Evolutionary conservation across 495 filamentous ascomycete species (phyloP).

Genomic region (Hyaloscypha variabilis): DNA sequence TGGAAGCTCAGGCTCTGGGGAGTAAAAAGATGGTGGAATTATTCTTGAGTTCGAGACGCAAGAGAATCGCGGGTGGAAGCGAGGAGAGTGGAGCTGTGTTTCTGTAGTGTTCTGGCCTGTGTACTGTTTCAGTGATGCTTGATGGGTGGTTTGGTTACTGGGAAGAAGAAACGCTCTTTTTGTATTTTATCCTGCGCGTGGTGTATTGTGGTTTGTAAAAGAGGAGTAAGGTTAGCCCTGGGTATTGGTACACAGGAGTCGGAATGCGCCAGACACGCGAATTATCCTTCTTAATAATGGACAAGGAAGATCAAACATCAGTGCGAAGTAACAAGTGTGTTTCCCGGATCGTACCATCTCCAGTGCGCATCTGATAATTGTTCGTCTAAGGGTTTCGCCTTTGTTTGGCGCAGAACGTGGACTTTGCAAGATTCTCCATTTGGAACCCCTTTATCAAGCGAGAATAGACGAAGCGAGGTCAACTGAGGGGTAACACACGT

Average conservation of each 20-base stretch:
- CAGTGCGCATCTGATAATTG: no score
- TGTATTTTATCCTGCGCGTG: neutral
- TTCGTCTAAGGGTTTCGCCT: no score
- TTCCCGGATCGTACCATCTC: no score
- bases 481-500: no score
- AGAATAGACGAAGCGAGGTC: no score
- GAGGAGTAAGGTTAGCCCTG: neutral
- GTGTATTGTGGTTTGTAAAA: neutral
- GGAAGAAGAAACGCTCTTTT: neutral
- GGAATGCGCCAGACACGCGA: neutral
- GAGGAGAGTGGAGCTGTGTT: slow-evolving; percentile 25
- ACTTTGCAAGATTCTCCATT: no score
- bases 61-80: slow-evolving; percentile 39
- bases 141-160: neutral
- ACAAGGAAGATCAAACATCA: neutral
- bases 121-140: neutral
- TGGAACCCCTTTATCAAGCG: no score
- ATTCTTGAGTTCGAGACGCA: slow-evolving; percentile 58
- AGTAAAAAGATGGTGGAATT: slow-evolving; percentile 63
- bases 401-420: no score
- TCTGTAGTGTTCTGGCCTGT: slow-evolving; percentile 10
- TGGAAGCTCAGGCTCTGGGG: slow-evolving; percentile 41
- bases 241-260: neutral
- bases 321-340: neutral
- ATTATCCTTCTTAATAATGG: neutral